These are phyloP conservation scores for Dipodascopsis uninucleata DNA, from an alignment of 805 yeast genomes.

Conservation along the genomic window DNA sequence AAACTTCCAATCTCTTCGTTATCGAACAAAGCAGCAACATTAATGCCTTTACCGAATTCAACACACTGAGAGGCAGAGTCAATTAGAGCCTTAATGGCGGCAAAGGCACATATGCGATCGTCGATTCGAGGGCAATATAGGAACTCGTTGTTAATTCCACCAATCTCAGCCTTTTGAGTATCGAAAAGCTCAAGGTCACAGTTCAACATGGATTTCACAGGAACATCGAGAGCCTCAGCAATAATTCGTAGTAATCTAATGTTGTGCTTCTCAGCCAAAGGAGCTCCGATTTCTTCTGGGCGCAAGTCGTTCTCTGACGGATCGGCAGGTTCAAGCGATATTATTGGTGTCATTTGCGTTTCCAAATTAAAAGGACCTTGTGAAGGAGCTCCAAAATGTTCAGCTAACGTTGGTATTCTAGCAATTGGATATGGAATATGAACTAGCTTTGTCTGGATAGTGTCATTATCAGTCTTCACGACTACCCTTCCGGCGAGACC, in stretches of 20 bases:
- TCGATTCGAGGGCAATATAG: slow-evolving; percentile 77
- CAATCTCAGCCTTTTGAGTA: slow-evolving; percentile 69
- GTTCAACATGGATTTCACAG: slow-evolving; percentile 59
- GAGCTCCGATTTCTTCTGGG: slow-evolving; percentile 2
- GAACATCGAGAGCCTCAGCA: slow-evolving; percentile 50
- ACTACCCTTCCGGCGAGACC: slow-evolving; percentile 71
- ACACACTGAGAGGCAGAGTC: slow-evolving; percentile 39
- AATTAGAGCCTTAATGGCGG: slow-evolving; percentile 60
- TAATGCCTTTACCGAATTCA: slow-evolving; percentile 33
- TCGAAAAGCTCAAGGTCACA: slow-evolving; percentile 76
- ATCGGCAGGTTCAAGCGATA: slow-evolving; percentile 52
- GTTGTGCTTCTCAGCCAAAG: slow-evolving; percentile 34
- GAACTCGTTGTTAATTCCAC: slow-evolving; percentile 73
- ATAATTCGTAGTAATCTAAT: slow-evolving; percentile 63
- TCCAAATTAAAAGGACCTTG: slow-evolving; percentile 70
- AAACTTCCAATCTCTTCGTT: slow-evolving; percentile 81
- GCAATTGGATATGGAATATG: slow-evolving; percentile 51
- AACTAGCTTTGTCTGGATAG: slow-evolving; percentile 34
- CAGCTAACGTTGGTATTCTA: slow-evolving; percentile 76
- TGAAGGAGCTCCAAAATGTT: slow-evolving; percentile 73
- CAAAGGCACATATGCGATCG: slow-evolving; percentile 73
- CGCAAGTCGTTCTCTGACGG: slow-evolving; percentile 1
- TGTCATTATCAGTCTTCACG: slow-evolving; percentile 40
- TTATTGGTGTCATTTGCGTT: slow-evolving; percentile 70
- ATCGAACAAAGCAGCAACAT: slow-evolving; percentile 63